These are phyloP conservation scores for Rhizopus delemar DNA, from an alignment of 371 early-diverging fungal genomes.

Conservation along the genomic window DNA sequence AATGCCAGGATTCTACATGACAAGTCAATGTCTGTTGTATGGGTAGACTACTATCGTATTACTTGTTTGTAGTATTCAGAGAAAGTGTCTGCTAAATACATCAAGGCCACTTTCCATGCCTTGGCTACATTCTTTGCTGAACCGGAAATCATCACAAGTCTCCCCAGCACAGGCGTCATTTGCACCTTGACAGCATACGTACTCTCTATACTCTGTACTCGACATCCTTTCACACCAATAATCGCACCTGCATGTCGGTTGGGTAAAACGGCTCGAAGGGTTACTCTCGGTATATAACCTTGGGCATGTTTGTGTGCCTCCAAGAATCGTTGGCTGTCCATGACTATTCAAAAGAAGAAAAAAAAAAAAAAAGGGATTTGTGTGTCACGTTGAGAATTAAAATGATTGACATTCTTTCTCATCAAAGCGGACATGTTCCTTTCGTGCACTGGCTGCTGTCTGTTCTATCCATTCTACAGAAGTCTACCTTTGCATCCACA, in stretches of 20 bases:
- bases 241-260: background rate
- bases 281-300: background rate
- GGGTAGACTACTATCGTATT: background rate
- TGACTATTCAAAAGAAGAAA: background rate
- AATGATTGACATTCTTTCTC: too few species aligned
- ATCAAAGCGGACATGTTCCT: too few species aligned
- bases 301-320: background rate
- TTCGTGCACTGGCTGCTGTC: too few species aligned
- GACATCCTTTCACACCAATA: background rate
- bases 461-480: too few species aligned
- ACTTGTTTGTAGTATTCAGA: background rate
- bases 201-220: background rate
- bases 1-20: background rate
- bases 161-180: background rate
- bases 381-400: too few species aligned
- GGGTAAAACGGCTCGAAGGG: background rate
- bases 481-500: too few species aligned
- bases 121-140: background rate
- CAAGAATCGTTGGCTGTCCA: background rate
- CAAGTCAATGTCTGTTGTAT: background rate
- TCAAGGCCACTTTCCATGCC: background rate
- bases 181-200: background rate
- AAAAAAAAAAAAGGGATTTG: background rate
- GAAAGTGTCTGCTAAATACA: background rate
- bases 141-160: background rate